phyloP scores from a whole-genome alignment of 208 protist genomes.

The Borovskyia barvae region DNA sequence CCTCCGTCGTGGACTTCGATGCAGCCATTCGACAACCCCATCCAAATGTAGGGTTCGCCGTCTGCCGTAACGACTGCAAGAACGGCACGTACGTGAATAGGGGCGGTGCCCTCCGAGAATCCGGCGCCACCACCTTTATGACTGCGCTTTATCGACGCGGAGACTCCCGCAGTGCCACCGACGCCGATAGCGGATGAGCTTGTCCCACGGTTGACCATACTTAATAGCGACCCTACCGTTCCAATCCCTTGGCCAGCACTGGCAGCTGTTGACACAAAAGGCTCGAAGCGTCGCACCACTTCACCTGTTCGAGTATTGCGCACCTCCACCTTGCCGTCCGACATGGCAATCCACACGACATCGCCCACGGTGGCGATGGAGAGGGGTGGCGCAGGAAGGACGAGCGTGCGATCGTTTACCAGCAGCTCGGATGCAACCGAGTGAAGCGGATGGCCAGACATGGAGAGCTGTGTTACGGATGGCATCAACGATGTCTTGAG shows the following conservation, averaged over 20 bases:
- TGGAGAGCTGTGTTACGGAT: not conserved
- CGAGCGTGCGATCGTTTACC: constrained; percentile 62
- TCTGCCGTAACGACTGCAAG: constrained; percentile 25
- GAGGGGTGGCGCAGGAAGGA: constrained; percentile 33
- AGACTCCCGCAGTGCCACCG: not conserved
- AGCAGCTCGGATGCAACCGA: constrained; percentile 42
- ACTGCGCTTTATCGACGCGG: not conserved
- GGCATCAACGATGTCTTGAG: not conserved
- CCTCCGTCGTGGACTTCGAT: constrained; percentile 71
- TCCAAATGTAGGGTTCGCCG: constrained; percentile 58
- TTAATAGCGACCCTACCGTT: constrained; percentile 5
- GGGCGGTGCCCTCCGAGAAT: not conserved
- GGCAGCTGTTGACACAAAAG: constrained; percentile 7
- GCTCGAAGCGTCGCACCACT: constrained; percentile 44
- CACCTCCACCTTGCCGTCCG: constrained; percentile 53
- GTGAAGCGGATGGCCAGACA: not conserved
- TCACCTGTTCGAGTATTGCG: constrained; percentile 71
- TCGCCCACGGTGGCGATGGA: constrained; percentile 52
- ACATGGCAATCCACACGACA: constrained; percentile 69
- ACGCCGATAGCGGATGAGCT: not conserved
- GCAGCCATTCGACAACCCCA: constrained; percentile 71
- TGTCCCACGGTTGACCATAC: constrained; percentile 10
- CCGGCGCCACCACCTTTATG: not conserved
- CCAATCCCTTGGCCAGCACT: not conserved
- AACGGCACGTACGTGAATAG: constrained; percentile 25